Conservation (phyloP, 2,329 filamentous ascomycete genomes). For the Cucurbitaria berberidis region DNA sequence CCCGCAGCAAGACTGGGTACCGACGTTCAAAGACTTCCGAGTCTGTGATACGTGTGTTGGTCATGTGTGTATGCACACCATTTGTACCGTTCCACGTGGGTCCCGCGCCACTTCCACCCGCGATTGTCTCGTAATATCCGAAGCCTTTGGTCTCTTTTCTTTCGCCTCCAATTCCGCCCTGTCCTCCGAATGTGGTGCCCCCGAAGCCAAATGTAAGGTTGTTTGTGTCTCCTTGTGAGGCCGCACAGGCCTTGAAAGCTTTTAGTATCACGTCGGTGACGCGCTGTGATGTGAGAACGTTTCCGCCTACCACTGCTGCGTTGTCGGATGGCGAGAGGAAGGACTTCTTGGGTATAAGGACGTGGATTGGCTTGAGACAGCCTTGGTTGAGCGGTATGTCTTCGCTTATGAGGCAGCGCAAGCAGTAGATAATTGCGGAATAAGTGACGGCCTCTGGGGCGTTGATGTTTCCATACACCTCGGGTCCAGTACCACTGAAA, state of each 20-base stretch:
- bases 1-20: constrained; percentile 74
- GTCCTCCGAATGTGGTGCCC: constrained; percentile 50
- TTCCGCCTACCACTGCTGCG: constrained; percentile 82
- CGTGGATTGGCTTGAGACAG: constrained; percentile 76
- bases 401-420: constrained; percentile 78
- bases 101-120: constrained; percentile 76
- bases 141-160: constrained; percentile 72
- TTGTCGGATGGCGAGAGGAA: constrained; percentile 77
- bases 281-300: constrained; percentile 77
- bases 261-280: constrained; percentile 84
- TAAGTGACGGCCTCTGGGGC: constrained; percentile 83
- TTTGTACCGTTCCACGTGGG: constrained; percentile 74
- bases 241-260: constrained; percentile 79
- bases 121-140: constrained; percentile 87
- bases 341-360: constrained; percentile 73
- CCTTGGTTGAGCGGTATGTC: constrained; percentile 89
- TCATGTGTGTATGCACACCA: constrained; percentile 85
- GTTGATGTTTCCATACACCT: constrained; percentile 82
- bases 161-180: constrained; percentile 11
- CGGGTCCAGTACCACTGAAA: constrained; percentile 77
- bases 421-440: constrained; percentile 84
- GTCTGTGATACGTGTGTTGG: constrained; percentile 84
- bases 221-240: constrained; percentile 81
- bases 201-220: constrained; percentile 86
- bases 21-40: constrained; percentile 78